phyloP scores from a whole-genome alignment of 176 grass and related monocot species.

The Triticum dicoccoides region DNA sequence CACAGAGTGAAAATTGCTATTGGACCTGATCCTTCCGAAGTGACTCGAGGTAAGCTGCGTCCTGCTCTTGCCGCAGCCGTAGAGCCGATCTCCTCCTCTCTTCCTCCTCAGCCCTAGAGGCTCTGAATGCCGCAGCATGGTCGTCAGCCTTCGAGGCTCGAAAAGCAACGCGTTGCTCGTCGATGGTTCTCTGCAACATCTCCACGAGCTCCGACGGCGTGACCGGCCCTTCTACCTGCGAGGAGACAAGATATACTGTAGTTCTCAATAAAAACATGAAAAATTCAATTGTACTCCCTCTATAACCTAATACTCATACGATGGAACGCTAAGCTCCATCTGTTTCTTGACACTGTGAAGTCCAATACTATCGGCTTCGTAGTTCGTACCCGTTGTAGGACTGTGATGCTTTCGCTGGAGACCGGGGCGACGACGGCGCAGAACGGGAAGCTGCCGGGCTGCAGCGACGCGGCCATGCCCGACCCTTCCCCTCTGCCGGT shows the following conservation, averaged over 20 bases:
- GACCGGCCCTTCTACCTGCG: constrained; percentile 63
- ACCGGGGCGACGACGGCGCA: constrained; percentile 57
- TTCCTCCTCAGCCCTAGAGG: constrained; percentile 49
- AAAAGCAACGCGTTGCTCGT: constrained; percentile 55
- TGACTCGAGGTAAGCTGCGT: constrained; percentile 64
- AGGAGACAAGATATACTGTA: background rate
- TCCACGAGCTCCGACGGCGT: constrained; percentile 64
- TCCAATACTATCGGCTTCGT: background rate
- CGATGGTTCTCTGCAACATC: constrained; percentile 62
- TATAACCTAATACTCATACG: too few species aligned
- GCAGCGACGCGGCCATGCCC: constrained; percentile 47
- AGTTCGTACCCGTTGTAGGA: constrained; percentile 50
- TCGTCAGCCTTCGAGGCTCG: background rate
- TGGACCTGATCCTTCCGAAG: constrained; percentile 60
- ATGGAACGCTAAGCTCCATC: too few species aligned
- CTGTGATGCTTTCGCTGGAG: constrained; percentile 44
- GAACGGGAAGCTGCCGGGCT: constrained; percentile 57
- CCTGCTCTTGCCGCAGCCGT: constrained; percentile 50
- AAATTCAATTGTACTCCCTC: background rate
- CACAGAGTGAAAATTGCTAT: background rate
- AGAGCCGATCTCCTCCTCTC: constrained; percentile 45
- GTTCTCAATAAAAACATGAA: background rate
- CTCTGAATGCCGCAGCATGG: constrained; percentile 11
- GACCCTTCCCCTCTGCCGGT: constrained; percentile 29
- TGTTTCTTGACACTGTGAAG: background rate